phyloP scores from a whole-genome alignment of 2,329 filamentous ascomycete species.

The Grosmannia serpens region DNA sequence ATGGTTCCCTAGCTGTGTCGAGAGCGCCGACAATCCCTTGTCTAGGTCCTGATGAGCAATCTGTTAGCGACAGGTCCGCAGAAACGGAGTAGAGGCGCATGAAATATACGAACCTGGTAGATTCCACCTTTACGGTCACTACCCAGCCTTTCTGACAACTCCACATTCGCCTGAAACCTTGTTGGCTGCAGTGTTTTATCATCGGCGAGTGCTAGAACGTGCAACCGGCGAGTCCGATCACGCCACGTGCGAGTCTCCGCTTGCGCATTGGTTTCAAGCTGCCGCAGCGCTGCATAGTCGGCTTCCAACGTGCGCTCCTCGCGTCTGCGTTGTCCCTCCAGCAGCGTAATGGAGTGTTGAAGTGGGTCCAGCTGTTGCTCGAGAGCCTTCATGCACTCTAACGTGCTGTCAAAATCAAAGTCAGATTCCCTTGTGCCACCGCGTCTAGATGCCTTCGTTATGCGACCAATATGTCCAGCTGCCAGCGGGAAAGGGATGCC shows the following conservation, averaged over 20 bases:
- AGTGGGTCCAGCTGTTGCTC: slow-evolving; percentile 50
- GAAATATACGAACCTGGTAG: slow-evolving; percentile 18
- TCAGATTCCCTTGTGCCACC: slow-evolving; percentile 39
- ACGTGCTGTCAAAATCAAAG: slow-evolving; percentile 54
- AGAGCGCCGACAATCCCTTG: slow-evolving; percentile 32
- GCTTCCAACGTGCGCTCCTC: slow-evolving; percentile 43
- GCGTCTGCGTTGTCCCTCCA: slow-evolving; percentile 44
- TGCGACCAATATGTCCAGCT: background rate
- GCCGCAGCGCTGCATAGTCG: slow-evolving; percentile 39
- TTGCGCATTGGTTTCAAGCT: slow-evolving; percentile 44
- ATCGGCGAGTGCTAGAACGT: slow-evolving; percentile 33
- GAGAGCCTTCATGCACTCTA: slow-evolving; percentile 44
- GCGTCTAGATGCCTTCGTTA: background rate
- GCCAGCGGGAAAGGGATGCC: slow-evolving; percentile 56
- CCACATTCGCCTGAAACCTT: background rate
- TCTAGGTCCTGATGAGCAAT: slow-evolving; percentile 16
- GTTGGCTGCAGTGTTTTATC: background rate
- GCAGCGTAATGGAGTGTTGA: slow-evolving; percentile 49
- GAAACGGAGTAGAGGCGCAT: background rate
- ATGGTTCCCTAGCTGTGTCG: slow-evolving; percentile 38
- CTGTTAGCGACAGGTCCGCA: background rate
- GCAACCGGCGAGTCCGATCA: slow-evolving; percentile 35
- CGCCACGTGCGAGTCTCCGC: slow-evolving; percentile 40
- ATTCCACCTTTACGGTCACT: slow-evolving; percentile 9
- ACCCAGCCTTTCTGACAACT: background rate